Evolutionary conservation across 768 basidiomycete genomes (phyloP), one percentile per base, ranked within the genome.

Genomic region (Podaxis carcinomalis): DNA sequence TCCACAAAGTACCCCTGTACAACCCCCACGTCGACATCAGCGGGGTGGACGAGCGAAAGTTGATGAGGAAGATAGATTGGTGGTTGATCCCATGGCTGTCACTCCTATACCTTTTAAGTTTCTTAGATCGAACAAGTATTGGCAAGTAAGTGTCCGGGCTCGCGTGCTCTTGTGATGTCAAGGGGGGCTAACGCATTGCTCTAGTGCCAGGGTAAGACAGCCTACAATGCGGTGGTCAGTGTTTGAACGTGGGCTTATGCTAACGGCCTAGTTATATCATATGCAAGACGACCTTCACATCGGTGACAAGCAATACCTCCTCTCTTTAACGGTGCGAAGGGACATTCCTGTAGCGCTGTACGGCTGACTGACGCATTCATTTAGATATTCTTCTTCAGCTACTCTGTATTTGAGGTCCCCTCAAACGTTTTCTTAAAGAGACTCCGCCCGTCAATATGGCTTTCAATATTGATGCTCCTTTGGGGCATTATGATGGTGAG

Each of bases 401-500:
- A 92, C 67, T 79, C 87, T 2, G 67, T 90, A 27, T 92, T 92
- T 62, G 88, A 91, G 79, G 86, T 90, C 28, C 90, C 90, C 2
- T 88, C 86, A 13, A 90, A 90, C 62, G 73, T 89, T 2, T 84
- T 89, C 68, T 73, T 90, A 54, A 90, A 90, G 68, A 83, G 88
- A 36, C 77, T 90, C 35, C 79, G 89, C 0, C 91, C 90, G 0
- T 90, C 89, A 2, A 70, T 93, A 37, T 92, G 90, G 90, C 74
- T 93, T 4, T 89, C 88, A 4, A 62, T 79, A 27, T 76, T 92
- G 56, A 92, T 93, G 90, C 63, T 89, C 2, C 65, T 83, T 16
- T 90, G 89, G 88, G 89, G 89, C 2, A 65, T 90, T 32, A 85
- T 85, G 77, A 90, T 90, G 89, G 88, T 88, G 57, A 54, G 75